Evolutionary conservation across 257 asterid genomes (phyloP).

Genomic region (Solanum piurae): DNA sequence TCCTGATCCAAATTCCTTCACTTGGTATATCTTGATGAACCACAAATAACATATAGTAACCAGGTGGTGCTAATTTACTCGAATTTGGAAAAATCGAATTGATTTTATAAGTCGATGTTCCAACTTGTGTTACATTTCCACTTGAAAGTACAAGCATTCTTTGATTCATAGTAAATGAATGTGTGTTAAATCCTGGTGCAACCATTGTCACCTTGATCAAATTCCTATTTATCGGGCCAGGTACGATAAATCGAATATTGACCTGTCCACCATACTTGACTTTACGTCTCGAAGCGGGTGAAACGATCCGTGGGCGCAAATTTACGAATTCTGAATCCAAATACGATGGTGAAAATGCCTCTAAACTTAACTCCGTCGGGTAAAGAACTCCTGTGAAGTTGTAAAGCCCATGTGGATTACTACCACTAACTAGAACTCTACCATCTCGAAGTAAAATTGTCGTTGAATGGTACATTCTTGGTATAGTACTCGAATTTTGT

Average conservation of each 20-base stretch:
- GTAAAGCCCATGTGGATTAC: conserved; percentile 21
- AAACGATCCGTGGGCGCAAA: conserved; percentile 9
- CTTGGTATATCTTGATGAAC: conserved; percentile 32
- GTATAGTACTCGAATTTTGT: conserved; percentile 8
- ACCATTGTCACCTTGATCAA: conserved; percentile 26
- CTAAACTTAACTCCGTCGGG: conserved; percentile 25
- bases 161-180: conserved; percentile 39
- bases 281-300: conserved; percentile 5
- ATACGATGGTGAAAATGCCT: conserved; percentile 23
- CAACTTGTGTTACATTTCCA: neutral
- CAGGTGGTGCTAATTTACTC: conserved; percentile 14
- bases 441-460: conserved; percentile 31
- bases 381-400: neutral
- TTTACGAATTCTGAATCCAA: neutral
- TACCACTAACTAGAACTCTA: conserved; percentile 30
- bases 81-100: conserved; percentile 7
- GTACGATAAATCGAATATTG: neutral
- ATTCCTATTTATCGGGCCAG: neutral
- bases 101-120: conserved; percentile 2
- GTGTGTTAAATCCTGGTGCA: conserved; percentile 30
- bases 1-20: conserved; percentile 30
- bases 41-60: conserved; percentile 23
- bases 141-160: conserved; percentile 13
- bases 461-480: conserved; percentile 39
- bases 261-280: conserved; percentile 5